Evolutionary conservation across 1,284 basidiomycete species (phyloP).

Genomic region (Trametes pubescens): DNA sequence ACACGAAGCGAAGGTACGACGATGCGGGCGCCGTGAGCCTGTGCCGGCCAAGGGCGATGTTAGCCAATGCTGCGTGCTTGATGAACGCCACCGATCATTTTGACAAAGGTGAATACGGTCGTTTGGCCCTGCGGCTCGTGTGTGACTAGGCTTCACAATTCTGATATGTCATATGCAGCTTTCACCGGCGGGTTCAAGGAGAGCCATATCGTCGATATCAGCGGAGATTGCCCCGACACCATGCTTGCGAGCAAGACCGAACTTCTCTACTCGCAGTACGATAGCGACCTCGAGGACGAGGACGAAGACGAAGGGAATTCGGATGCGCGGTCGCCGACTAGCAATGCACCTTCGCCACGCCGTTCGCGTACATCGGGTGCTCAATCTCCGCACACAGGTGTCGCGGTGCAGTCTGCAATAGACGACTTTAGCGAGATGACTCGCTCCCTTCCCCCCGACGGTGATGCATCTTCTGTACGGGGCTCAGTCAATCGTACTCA

Average conservation of each 20-base stretch:
- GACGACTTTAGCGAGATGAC: too few relatives aligned
- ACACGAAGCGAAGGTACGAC: neutral
- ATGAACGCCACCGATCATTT: neutral
- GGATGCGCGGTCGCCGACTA: too few relatives aligned
- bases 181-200: neutral
- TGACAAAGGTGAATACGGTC: neutral
- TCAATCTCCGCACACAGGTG: too few relatives aligned
- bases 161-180: neutral
- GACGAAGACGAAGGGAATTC: too few relatives aligned
- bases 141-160: neutral
- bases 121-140: neutral
- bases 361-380: too few relatives aligned
- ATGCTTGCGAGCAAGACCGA: neutral
- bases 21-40: neutral
- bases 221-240: neutral
- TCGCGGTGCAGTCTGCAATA: too few relatives aligned
- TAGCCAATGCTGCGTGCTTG: neutral
- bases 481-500: too few relatives aligned
- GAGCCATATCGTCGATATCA: neutral
- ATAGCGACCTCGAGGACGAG: conserved; percentile 1
- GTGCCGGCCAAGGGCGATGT: neutral
- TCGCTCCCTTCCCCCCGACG: too few relatives aligned
- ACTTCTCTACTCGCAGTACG: too few relatives aligned
- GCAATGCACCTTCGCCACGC: too few relatives aligned
- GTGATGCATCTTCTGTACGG: too few relatives aligned